Conservation (phyloP, 169 alveolate species). For the Cryptosporidium sp. region DNA sequence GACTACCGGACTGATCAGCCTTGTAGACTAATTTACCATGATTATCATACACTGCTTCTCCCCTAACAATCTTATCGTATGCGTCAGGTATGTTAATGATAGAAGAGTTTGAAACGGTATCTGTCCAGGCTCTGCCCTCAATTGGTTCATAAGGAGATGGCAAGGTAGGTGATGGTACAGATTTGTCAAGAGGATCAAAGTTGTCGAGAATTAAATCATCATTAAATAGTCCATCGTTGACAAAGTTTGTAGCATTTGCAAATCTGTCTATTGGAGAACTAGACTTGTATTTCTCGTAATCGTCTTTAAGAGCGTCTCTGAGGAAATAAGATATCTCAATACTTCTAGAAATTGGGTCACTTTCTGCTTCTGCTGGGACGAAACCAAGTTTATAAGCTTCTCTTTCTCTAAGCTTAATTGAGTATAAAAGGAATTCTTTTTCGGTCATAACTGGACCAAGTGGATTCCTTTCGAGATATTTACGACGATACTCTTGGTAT, state of each 20-base stretch:
- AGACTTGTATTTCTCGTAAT: constrained; percentile 22
- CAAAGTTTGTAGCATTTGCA: constrained; percentile 18
- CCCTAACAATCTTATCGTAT: not conserved
- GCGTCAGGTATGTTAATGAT: not conserved
- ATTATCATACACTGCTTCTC: constrained; percentile 1
- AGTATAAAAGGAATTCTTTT: constrained; percentile 7
- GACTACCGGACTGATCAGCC: not conserved
- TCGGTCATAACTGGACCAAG: constrained; percentile 71
- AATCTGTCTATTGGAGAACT: not conserved
- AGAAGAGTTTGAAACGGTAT: not conserved
- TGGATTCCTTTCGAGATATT: constrained; percentile 56
- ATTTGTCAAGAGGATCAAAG: not conserved
- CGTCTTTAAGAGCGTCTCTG: constrained; percentile 18
- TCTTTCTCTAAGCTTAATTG: constrained; percentile 19
- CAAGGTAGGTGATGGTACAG: not conserved
- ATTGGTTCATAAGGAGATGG: constrained; percentile 64
- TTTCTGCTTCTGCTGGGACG: not conserved
- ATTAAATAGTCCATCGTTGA: constrained; percentile 28
- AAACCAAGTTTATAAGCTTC: constrained; percentile 8
- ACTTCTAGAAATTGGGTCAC: not conserved
- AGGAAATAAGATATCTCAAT: constrained; percentile 21
- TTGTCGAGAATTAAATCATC: constrained; percentile 24
- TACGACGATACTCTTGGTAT: constrained; percentile 12
- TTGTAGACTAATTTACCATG: not conserved
- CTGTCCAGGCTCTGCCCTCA: constrained; percentile 36